phyloP scores from a whole-genome alignment of 148 eudicot species.

The Rhododendron kiyosumense region DNA sequence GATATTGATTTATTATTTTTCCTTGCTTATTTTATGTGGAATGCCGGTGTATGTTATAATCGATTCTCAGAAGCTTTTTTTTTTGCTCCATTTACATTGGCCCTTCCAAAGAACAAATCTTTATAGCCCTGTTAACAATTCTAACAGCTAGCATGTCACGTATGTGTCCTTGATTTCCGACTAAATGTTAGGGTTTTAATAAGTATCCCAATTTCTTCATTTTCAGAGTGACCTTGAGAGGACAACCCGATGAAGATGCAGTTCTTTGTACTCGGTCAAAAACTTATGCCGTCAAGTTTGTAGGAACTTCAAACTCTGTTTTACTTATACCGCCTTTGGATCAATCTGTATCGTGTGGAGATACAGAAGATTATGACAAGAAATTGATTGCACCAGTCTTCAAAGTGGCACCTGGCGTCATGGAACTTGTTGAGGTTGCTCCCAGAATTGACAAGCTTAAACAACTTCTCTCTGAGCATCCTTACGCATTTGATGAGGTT shows the following conservation, averaged over 20 bases:
- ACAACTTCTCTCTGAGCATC: constrained; percentile 54
- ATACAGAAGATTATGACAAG: constrained; percentile 23
- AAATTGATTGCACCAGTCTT: constrained; percentile 44
- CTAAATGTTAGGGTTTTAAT: not conserved
- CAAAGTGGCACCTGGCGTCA: constrained; percentile 68
- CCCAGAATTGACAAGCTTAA: constrained; percentile 82
- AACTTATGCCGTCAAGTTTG: constrained; percentile 82
- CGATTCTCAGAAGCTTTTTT: not conserved
- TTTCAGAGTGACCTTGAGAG: constrained; percentile 72
- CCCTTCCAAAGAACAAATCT: not conserved
- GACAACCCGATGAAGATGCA: constrained; percentile 83
- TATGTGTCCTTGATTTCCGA: not conserved
- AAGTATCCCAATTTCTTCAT: not conserved
- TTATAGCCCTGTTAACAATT: not conserved
- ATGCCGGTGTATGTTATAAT: not conserved
- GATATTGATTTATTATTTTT: not conserved
- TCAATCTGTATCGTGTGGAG: constrained; percentile 19
- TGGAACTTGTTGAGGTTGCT: constrained; percentile 86
- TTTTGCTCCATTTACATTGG: not conserved
- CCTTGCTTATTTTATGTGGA: not conserved
- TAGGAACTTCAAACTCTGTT: constrained; percentile 83
- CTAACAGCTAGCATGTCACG: not conserved
- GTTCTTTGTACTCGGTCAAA: constrained; percentile 80
- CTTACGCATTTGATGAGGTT: constrained; percentile 46
- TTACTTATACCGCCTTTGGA: constrained; percentile 74